Evolutionary conservation across 2,329 filamentous ascomycete species (phyloP).

Genomic region (Paracoccidioides lutzii): DNA sequence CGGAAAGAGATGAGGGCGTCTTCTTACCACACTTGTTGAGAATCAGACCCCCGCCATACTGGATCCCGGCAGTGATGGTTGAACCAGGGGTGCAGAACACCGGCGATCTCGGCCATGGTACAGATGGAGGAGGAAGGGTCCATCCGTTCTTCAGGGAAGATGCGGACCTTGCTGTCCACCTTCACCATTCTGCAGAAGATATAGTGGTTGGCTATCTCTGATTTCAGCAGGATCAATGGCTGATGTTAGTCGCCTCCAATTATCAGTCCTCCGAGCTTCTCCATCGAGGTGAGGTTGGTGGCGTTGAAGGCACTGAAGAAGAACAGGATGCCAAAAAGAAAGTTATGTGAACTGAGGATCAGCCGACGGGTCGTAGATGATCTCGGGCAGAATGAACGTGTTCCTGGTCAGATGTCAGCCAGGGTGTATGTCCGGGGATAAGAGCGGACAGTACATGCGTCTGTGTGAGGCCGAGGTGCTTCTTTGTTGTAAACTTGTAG

Average conservation of each 20-base stretch:
- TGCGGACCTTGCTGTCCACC: conserved; percentile 9
- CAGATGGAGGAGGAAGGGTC: conserved; percentile 5
- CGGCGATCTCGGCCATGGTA: conserved; percentile 12
- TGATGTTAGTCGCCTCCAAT: conserved; percentile 12
- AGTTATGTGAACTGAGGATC: conserved; percentile 24
- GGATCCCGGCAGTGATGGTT: conserved; percentile 14
- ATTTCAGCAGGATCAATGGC: conserved; percentile 13
- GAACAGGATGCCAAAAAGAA: conserved; percentile 21
- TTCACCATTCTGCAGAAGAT: conserved; percentile 14
- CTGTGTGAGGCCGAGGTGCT: neutral
- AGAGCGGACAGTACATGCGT: neutral
- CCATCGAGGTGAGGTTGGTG: conserved; percentile 13
- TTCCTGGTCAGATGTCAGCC: conserved; percentile 13
- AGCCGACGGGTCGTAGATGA: conserved; percentile 25
- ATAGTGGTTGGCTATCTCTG: conserved; percentile 15
- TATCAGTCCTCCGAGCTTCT: conserved; percentile 13
- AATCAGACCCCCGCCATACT: conserved; percentile 7
- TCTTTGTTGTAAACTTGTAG: neutral
- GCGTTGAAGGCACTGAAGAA: conserved; percentile 14
- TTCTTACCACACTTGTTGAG: neutral
- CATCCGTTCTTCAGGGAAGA: conserved; percentile 12
- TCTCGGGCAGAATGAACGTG: conserved; percentile 24
- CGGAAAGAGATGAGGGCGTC: neutral
- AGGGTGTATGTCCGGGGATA: neutral
- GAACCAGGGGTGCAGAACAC: conserved; percentile 14